Conservation (phyloP, 768 basidiomycete genomes). For the Calocybe gangraenosa region DNA sequence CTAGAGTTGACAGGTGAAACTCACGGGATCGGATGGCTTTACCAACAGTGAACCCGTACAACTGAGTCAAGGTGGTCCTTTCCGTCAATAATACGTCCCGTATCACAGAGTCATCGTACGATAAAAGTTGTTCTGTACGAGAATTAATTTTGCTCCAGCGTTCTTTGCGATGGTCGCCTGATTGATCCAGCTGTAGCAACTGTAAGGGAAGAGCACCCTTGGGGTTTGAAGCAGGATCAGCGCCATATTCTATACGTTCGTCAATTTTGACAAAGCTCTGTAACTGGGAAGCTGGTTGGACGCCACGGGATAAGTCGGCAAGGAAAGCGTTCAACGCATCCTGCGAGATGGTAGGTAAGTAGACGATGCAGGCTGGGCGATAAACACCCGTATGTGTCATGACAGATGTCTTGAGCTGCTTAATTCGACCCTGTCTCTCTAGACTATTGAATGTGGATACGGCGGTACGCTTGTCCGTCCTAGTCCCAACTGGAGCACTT, state of each 20-base stretch:
- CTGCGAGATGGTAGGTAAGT: conserved; percentile 56
- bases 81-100: conserved; percentile 66
- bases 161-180: conserved; percentile 35
- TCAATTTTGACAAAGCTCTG: conserved; percentile 46
- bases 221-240: conserved; percentile 26
- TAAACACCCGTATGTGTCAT: conserved; percentile 53
- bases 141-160: conserved; percentile 41
- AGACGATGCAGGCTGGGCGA: conserved; percentile 58
- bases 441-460: conserved; percentile 54
- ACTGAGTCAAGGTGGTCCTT: conserved; percentile 62
- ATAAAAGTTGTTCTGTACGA: conserved; percentile 49
- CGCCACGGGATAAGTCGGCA: conserved; percentile 40
- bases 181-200: conserved; percentile 42
- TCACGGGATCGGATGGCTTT: conserved; percentile 60
- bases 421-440: conserved; percentile 64
- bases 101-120: conserved; percentile 48
- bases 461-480: conserved; percentile 72
- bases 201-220: conserved; percentile 38
- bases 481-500: conserved; percentile 64
- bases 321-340: conserved; percentile 58
- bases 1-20: conserved; percentile 54
- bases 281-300: conserved; percentile 26
- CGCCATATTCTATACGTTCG: conserved; percentile 52
- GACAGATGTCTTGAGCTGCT: conserved; percentile 63
- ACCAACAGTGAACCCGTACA: conserved; percentile 72